Evolutionary conservation across 768 basidiomycete species (phyloP).

Genomic region (Phylloporus rhodoxanthus): DNA sequence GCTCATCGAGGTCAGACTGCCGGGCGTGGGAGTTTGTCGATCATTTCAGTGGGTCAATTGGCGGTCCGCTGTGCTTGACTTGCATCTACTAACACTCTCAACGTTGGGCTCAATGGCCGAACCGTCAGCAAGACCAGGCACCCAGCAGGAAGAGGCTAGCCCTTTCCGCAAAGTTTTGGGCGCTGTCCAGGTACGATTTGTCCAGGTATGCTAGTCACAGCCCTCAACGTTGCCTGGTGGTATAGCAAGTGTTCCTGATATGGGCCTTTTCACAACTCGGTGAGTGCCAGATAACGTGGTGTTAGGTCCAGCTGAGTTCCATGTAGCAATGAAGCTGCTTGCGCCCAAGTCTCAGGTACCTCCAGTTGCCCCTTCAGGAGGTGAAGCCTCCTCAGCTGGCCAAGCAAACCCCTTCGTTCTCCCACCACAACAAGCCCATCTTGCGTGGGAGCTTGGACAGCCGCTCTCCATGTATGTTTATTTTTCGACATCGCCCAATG

Average conservation of each 20-base stretch:
- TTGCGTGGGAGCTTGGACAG: constrained; percentile 58
- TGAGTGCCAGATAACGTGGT: constrained; percentile 25
- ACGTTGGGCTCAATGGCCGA: constrained; percentile 20
- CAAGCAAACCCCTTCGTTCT: constrained; percentile 43
- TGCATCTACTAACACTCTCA: constrained; percentile 5
- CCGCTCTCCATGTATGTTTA: constrained; percentile 67
- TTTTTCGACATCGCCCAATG: constrained; percentile 59
- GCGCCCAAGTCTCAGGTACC: constrained; percentile 32
- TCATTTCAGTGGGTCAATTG: not conserved
- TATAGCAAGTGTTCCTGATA: constrained; percentile 63
- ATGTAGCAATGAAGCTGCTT: constrained; percentile 42
- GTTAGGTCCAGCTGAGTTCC: not conserved
- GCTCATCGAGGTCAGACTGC: constrained; percentile 19
- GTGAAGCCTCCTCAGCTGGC: constrained; percentile 10
- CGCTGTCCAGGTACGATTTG: constrained; percentile 38
- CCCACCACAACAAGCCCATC: constrained; percentile 49
- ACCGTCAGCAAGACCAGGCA: constrained; percentile 18
- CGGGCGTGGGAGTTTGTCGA: constrained; percentile 21
- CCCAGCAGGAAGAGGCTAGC: constrained; percentile 31
- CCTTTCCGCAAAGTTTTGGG: constrained; percentile 33
- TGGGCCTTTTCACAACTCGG: constrained; percentile 65
- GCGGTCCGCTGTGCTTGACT: not conserved
- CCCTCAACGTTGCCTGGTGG: constrained; percentile 4
- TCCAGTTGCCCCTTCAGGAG: constrained; percentile 22
- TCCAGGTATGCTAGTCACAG: constrained; percentile 2